Conservation (phyloP, 2,329 filamentous ascomycete genomes). For the Fonsecaea erecta region DNA sequence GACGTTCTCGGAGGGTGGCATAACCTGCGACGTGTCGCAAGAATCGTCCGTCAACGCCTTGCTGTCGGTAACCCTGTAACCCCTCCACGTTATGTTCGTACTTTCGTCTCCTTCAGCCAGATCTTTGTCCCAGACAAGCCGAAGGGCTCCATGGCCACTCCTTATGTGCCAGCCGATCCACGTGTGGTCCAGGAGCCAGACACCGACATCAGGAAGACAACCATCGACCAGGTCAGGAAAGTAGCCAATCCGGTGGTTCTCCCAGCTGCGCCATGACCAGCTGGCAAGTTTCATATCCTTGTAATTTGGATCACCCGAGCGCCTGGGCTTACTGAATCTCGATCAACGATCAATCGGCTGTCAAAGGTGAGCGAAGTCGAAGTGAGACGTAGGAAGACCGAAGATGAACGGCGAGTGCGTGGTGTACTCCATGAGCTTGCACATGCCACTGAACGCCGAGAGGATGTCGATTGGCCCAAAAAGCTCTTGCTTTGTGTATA, state of each 20-base stretch:
- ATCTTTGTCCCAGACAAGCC: conserved; percentile 40
- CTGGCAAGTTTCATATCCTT: conserved; percentile 40
- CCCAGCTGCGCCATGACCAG: conserved; percentile 48
- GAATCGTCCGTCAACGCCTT: no score
- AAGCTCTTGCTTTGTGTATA: conserved; percentile 42
- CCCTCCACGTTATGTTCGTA: conserved; percentile 4
- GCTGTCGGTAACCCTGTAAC: neutral
- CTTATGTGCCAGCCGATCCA: conserved; percentile 47
- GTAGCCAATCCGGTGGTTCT: neutral
- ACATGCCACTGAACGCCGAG: conserved; percentile 44
- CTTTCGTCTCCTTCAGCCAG: neutral
- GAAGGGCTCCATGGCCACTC: conserved; percentile 41
- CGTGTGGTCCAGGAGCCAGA: conserved; percentile 45
- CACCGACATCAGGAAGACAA: conserved; percentile 38
- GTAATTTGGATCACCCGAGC: neutral
- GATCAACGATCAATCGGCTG: conserved; percentile 23
- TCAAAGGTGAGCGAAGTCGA: conserved; percentile 46
- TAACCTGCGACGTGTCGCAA: no score
- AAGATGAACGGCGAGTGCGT: conserved; percentile 40
- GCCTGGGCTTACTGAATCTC: no score
- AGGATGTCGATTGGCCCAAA: conserved; percentile 41
- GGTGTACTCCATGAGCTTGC: conserved; percentile 36
- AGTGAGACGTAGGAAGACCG: conserved; percentile 44
- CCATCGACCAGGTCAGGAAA: conserved; percentile 32
- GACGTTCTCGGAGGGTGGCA: no score